Evolutionary conservation across 1,284 basidiomycete species (phyloP).

Genomic region (Cystobasidiaceae sp.): DNA sequence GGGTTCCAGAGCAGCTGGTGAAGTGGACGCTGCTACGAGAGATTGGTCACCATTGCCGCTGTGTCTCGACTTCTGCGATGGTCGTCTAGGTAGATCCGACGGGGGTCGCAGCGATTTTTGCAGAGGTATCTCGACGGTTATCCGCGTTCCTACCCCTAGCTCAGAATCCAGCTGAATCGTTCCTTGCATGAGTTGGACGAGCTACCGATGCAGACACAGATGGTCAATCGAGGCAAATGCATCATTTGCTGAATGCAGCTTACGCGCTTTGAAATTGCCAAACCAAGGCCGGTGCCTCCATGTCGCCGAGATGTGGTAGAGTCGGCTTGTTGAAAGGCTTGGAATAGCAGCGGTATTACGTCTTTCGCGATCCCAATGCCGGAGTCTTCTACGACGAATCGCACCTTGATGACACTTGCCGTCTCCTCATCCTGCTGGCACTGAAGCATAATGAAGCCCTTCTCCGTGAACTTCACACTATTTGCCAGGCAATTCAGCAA

Average conservation of each 20-base stretch:
- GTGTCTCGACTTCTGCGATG: not conserved
- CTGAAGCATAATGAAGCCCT: constrained; percentile 44
- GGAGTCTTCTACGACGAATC: constrained; percentile 46
- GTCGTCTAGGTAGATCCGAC: constrained; percentile 10
- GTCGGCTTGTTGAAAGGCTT: constrained; percentile 45
- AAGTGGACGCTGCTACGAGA: not conserved
- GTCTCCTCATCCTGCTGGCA: constrained; percentile 43
- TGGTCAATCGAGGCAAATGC: not conserved
- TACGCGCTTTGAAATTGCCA: constrained; percentile 41
- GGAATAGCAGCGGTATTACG: constrained; percentile 45
- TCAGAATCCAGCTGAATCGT: constrained; percentile 32
- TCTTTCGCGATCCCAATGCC: constrained; percentile 46
- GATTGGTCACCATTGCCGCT: not conserved
- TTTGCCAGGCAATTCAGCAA: constrained; percentile 40
- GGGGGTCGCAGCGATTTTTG: constrained; percentile 26
- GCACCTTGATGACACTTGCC: constrained; percentile 39
- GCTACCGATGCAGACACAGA: not conserved
- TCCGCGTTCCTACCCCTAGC: constrained; percentile 33
- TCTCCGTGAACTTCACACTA: constrained; percentile 46
- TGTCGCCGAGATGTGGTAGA: constrained; percentile 33
- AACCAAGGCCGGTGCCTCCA: constrained; percentile 41
- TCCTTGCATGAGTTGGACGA: constrained; percentile 42
- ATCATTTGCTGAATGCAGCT: not conserved
- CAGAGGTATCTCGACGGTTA: constrained; percentile 34
- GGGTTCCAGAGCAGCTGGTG: not conserved